Conservation (phyloP, 2,329 filamentous ascomycete species). For the Ophiostoma novo-ulmi region DNA sequence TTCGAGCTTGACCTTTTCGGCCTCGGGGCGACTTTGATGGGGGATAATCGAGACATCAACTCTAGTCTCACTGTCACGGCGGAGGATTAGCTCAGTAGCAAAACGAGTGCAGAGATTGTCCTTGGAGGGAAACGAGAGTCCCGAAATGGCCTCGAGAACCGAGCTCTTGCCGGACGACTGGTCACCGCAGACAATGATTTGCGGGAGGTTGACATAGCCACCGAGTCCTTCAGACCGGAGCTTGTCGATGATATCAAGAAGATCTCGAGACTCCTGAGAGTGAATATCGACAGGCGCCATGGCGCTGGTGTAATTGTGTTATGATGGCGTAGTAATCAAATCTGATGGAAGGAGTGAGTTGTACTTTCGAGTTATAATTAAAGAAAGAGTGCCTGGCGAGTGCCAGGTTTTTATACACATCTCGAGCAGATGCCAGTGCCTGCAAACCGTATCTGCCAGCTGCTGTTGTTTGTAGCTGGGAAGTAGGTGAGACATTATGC, state of each 20-base stretch:
- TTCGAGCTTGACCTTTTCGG: neutral
- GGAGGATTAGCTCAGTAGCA: neutral
- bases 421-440: no score
- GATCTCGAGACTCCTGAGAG: neutral
- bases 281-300: neutral
- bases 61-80: neutral
- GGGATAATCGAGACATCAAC: neutral
- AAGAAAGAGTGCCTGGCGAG: no score
- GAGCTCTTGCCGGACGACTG: slow-evolving; percentile 61
- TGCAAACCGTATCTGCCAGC: no score
- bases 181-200: slow-evolving; percentile 56
- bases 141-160: slow-evolving; percentile 59
- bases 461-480: no score
- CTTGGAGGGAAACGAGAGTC: slow-evolving; percentile 54
- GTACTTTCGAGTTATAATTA: neutral
- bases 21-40: neutral
- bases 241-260: slow-evolving; percentile 3
- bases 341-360: neutral
- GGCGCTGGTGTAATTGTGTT: neutral
- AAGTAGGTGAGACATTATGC: no score
- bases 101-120: slow-evolving; percentile 40
- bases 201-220: slow-evolving; percentile 39
- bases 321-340: neutral
- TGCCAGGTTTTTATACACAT: neutral
- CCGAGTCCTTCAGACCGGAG: slow-evolving; percentile 38